Evolutionary conservation across 2,329 filamentous ascomycete species (phyloP).

Genomic region (Lithohypha guttulata): DNA sequence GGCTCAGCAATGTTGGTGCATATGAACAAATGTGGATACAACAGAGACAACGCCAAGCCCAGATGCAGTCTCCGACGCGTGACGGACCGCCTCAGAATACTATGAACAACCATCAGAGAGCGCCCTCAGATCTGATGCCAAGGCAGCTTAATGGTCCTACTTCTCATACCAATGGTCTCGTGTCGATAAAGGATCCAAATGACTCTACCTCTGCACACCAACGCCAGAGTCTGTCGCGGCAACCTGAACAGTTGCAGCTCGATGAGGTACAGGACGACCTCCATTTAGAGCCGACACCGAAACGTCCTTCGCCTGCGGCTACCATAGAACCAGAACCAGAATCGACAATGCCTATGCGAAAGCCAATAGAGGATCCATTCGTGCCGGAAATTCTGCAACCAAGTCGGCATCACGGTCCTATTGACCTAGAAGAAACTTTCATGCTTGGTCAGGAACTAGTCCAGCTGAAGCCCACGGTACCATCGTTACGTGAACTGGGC

Average conservation of each 20-base stretch:
- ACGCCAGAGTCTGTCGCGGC: constrained; percentile 22
- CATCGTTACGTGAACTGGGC: constrained; percentile 65
- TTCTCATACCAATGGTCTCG: constrained; percentile 29
- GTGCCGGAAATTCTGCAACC: constrained; percentile 35
- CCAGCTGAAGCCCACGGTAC: constrained; percentile 61
- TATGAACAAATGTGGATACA: constrained; percentile 54
- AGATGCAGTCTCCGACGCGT: constrained; percentile 27
- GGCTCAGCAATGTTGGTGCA: constrained; percentile 60
- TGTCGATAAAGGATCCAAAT: constrained; percentile 25
- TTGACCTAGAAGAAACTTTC: constrained; percentile 55
- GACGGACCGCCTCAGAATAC: constrained; percentile 27
- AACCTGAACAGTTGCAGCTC: constrained; percentile 22
- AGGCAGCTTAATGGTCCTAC: constrained; percentile 25
- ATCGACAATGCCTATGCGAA: constrained; percentile 26
- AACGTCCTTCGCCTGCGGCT: constrained; percentile 19
- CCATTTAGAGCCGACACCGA: constrained; percentile 16
- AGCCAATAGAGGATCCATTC: constrained; percentile 35
- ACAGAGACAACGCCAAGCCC: constrained; percentile 32
- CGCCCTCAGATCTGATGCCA: constrained; percentile 11
- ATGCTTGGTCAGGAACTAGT: constrained; percentile 57
- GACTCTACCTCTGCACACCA: constrained; percentile 25
- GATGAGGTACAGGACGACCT: constrained; percentile 16
- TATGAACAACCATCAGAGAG: constrained; percentile 16
- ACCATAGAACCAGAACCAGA: constrained; percentile 27
- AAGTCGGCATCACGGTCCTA: constrained; percentile 57